Conservation (phyloP, 768 basidiomycete genomes). For the Lentinula sp. region DNA sequence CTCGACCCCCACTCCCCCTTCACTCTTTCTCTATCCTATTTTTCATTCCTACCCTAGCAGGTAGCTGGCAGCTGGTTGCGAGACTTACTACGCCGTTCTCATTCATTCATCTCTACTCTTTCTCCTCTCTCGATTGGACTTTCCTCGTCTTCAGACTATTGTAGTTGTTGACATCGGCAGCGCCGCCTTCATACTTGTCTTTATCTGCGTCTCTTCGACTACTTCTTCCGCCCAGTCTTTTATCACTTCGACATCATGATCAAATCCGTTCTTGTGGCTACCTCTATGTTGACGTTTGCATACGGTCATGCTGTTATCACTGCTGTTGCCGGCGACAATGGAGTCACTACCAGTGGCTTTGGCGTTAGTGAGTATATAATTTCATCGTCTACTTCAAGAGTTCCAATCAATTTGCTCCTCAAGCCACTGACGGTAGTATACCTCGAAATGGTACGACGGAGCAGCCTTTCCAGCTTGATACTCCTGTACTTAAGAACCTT, state of each 20-base stretch:
- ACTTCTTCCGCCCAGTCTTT: neutral
- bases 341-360: slow-evolving; percentile 17
- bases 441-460: slow-evolving; percentile 19
- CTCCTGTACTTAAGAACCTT: slow-evolving; percentile 16
- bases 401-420: neutral
- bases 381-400: neutral
- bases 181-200: neutral
- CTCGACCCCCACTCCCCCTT: neutral
- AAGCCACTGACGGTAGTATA: slow-evolving; percentile 8
- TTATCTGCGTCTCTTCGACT: neutral
- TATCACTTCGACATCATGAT: slow-evolving; percentile 10
- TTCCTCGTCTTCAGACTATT: neutral
- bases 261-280: slow-evolving; percentile 9
- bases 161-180: neutral
- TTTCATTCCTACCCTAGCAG: neutral
- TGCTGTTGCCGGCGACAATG: slow-evolving; percentile 19
- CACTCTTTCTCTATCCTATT: neutral
- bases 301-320: slow-evolving; percentile 20
- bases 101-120: neutral
- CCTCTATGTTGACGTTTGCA: slow-evolving; percentile 11
- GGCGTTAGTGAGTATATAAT: slow-evolving; percentile 14
- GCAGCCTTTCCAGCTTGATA: slow-evolving; percentile 22
- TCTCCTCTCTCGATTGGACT: neutral
- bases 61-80: slow-evolving; percentile 5
- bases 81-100: neutral